These are phyloP conservation scores for Epipyxis sp. DNA, from an alignment of 108 stramenopile species.

Conservation along the genomic window DNA sequence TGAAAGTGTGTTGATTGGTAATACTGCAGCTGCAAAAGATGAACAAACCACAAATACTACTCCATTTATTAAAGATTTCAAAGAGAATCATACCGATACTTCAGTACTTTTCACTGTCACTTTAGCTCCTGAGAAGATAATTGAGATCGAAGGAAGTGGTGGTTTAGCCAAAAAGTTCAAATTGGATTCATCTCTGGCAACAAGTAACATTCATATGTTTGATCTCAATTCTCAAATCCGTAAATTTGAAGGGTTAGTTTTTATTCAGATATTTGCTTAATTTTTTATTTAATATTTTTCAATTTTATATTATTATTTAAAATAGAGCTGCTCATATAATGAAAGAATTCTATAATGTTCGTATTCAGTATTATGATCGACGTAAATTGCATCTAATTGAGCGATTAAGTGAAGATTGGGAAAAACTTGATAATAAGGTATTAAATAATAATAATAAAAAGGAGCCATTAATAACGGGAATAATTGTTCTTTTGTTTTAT, in stretches of 20 bases:
- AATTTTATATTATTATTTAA: neutral
- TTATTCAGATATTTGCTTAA: neutral
- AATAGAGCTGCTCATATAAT: constrained; percentile 60
- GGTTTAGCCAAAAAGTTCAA: constrained; percentile 91
- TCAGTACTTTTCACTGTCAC: constrained; percentile 87
- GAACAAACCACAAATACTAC: constrained; percentile 12
- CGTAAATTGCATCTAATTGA: constrained; percentile 67
- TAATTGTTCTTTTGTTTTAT: neutral
- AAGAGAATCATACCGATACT: constrained; percentile 88
- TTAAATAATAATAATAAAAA: too few species aligned
- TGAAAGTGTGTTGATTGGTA: constrained; percentile 57
- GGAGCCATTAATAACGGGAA: too few species aligned
- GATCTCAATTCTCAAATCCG: constrained; percentile 73
- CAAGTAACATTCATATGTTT: constrained; percentile 92
- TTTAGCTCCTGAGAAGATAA: constrained; percentile 66
- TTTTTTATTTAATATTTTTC: neutral
- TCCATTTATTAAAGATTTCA: constrained; percentile 77
- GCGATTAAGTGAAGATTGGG: constrained; percentile 53
- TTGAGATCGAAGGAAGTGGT: constrained; percentile 68
- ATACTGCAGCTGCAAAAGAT: constrained; percentile 51
- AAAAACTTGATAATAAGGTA: constrained; percentile 85
- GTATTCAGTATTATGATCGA: constrained; percentile 79
- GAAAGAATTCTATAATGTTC: constrained; percentile 74
- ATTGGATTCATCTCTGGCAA: constrained; percentile 65
- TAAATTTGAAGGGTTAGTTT: constrained; percentile 59